phyloP scores from a whole-genome alignment of 2,329 filamentous ascomycete genomes.

The Pseudogymnoascus sp. region DNA sequence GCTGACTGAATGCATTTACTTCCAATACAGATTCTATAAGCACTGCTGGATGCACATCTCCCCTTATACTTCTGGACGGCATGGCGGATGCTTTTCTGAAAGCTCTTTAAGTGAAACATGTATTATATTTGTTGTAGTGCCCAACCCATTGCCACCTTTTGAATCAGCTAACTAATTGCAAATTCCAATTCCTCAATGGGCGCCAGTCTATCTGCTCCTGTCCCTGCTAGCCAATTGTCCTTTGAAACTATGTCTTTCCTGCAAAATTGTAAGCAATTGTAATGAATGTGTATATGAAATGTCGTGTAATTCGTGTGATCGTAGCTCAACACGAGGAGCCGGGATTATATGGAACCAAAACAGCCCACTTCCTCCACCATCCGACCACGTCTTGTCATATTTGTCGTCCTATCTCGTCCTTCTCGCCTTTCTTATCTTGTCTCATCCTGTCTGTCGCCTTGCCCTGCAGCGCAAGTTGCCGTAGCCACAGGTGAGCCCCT shows the following conservation, averaged over 20 bases:
- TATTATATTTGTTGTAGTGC: background rate
- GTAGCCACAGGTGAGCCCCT: too few species aligned
- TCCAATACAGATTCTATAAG: too few species aligned
- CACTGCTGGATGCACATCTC: too few species aligned
- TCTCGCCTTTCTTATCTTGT: too few species aligned
- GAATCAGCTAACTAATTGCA: background rate
- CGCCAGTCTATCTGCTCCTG: background rate
- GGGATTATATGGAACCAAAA: too few species aligned
- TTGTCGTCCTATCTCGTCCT: too few species aligned
- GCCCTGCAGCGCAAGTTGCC: too few species aligned
- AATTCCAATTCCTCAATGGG: slow-evolving; percentile 33
- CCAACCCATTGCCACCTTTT: background rate
- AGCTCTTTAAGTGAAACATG: background rate
- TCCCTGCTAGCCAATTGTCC: background rate
- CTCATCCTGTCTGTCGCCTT: too few species aligned
- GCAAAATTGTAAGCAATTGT: background rate
- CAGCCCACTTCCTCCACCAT: too few species aligned
- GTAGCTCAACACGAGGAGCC: background rate
- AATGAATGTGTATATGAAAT: slow-evolving; percentile 6
- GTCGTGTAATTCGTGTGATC: background rate
- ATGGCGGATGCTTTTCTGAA: background rate
- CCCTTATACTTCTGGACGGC: background rate
- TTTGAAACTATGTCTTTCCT: background rate
- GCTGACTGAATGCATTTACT: too few species aligned
- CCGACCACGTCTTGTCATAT: too few species aligned